Evolutionary conservation across 306 rosid species (phyloP).

Genomic region (cucumber (Cucumis sativus)): DNA sequence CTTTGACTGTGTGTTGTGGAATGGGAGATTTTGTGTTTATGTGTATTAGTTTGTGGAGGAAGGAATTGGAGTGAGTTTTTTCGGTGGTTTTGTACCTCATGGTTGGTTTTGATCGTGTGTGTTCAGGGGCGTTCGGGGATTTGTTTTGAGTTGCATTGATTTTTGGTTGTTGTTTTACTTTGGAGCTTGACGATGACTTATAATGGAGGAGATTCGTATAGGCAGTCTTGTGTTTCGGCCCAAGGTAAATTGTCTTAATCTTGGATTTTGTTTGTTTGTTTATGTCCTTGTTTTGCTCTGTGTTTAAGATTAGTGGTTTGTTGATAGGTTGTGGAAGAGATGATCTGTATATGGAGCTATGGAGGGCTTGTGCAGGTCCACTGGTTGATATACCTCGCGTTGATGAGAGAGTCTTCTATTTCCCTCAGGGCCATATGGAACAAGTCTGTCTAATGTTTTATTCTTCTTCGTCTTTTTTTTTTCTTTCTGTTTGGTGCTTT

Average conservation of each 20-base stretch:
- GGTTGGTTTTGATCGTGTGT: not conserved
- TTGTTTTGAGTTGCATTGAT: not conserved
- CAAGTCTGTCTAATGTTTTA: constrained; percentile 31
- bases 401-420: constrained; percentile 62
- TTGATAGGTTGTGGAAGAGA: constrained; percentile 31
- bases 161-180: constrained; percentile 20
- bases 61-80: not conserved
- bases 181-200: constrained; percentile 41
- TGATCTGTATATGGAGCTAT: constrained; percentile 52
- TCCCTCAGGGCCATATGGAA: constrained; percentile 95
- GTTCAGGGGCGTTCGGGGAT: not conserved
- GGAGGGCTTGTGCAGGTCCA: constrained; percentile 88
- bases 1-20: not conserved
- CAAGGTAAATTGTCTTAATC: constrained; percentile 32
- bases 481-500: not conserved
- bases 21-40: constrained; percentile 8
- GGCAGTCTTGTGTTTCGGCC: constrained; percentile 29
- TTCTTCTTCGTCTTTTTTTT: not conserved
- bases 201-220: constrained; percentile 38
- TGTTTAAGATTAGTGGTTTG: not conserved
- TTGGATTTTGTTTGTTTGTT: not conserved
- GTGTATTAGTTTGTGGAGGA: not conserved
- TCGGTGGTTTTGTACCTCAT: not conserved
- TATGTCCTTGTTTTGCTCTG: not conserved
- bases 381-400: constrained; percentile 61